Evolutionary conservation across 2,329 filamentous ascomycete genomes (phyloP).

Genomic region (Penicillium crustosum): DNA sequence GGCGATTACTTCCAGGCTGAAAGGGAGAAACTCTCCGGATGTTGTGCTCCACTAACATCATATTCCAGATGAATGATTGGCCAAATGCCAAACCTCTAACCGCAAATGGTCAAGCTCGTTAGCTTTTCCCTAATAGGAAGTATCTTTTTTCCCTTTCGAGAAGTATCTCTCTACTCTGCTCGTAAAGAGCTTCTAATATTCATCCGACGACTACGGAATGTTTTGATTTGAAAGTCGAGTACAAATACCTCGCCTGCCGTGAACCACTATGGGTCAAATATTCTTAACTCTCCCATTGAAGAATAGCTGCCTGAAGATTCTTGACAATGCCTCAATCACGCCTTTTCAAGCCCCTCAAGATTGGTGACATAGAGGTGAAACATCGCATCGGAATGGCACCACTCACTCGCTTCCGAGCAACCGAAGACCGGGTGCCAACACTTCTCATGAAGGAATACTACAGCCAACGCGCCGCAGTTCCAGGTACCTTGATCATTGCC

Average conservation of each 20-base stretch:
- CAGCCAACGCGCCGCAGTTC: conserved; percentile 50
- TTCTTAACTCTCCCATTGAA: neutral
- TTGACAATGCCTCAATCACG: neutral
- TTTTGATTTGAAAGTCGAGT: neutral
- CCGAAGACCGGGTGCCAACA: conserved; percentile 49
- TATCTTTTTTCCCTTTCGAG: neutral
- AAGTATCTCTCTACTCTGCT: neutral
- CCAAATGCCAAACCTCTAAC: neutral
- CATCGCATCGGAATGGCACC: conserved; percentile 51
- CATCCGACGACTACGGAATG: neutral
- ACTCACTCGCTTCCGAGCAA: conserved; percentile 51
- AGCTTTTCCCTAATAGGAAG: neutral
- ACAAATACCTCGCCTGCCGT: neutral
- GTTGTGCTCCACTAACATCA: neutral
- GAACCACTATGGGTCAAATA: no score
- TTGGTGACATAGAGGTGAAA: conserved; percentile 19
- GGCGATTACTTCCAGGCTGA: neutral
- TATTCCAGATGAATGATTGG: neutral
- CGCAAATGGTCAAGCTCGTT: neutral
- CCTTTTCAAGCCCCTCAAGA: neutral
- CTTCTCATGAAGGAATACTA: conserved; percentile 51
- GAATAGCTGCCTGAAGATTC: neutral
- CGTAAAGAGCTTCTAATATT: neutral
- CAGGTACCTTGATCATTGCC: conserved; percentile 58
- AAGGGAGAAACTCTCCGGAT: neutral